Conservation (phyloP, 345 rosid genomes). For the Aethionema arabicum region DNA sequence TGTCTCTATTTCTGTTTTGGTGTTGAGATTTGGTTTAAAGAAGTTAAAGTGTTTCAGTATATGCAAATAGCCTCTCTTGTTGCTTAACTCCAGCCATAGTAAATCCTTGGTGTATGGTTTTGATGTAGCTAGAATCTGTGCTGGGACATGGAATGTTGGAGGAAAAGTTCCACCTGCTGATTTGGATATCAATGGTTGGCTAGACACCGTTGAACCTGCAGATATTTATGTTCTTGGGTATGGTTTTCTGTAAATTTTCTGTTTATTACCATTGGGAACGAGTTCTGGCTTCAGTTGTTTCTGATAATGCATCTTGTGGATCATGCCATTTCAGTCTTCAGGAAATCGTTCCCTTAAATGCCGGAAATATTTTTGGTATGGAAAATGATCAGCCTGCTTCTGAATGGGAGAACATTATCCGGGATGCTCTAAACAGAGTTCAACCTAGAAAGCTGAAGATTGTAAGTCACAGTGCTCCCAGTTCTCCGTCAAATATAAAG, state of each 20-base stretch:
- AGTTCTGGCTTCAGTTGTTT: not conserved
- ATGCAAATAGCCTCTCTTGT: constrained; percentile 19
- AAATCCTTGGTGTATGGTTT: constrained; percentile 25
- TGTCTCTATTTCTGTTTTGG: constrained; percentile 9
- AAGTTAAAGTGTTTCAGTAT: not conserved
- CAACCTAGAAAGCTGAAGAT: constrained; percentile 48
- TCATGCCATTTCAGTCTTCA: constrained; percentile 56
- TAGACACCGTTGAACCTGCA: constrained; percentile 65
- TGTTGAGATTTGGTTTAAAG: not conserved
- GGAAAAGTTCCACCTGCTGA: constrained; percentile 67
- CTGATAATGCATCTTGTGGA: constrained; percentile 3
- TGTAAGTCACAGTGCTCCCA: constrained; percentile 76
- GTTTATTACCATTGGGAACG: not conserved
- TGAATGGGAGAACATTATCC: constrained; percentile 82
- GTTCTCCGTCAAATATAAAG: constrained; percentile 78
- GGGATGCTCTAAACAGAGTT: constrained; percentile 61
- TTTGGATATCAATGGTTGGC: constrained; percentile 78
- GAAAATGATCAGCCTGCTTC: constrained; percentile 74
- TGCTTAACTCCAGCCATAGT: not conserved
- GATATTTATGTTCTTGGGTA: constrained; percentile 83
- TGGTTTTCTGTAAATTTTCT: not conserved
- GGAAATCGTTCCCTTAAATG: constrained; percentile 88
- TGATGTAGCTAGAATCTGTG: constrained; percentile 49
- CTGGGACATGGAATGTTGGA: constrained; percentile 85
- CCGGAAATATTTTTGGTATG: constrained; percentile 85